A percentile compares a stretch with the other conserved stretches of the same genome.
Evolutionary conservation across 345 rosid species (phyloP).

Genomic region (Arabidopsis suecica): DNA sequence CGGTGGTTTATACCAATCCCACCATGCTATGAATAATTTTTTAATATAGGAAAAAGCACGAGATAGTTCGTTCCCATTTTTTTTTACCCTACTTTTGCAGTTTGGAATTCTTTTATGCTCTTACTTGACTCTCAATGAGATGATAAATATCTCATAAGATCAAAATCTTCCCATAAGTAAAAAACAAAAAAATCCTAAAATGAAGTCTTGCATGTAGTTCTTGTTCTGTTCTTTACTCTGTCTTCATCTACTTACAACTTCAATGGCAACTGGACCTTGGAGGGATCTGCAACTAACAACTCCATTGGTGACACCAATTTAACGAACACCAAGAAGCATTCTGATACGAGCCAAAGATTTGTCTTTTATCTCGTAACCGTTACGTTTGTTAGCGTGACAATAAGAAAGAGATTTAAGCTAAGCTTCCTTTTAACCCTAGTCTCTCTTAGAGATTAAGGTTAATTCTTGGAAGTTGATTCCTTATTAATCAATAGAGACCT

Average conservation of each 20-base stretch:
- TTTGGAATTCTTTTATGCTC: not conserved
- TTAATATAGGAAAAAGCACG: not conserved
- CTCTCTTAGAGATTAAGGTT: no score
- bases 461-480: no score
- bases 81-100: not conserved
- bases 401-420: no score
- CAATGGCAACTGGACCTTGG: not conserved
- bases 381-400: no score
- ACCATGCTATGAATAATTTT: no score
- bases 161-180: not conserved
- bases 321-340: conserved; percentile 45
- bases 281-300: not conserved
- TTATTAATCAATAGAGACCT: no score
- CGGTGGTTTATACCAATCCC: no score
- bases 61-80: conserved; percentile 8
- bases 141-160: not conserved
- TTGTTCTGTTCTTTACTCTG: conserved; percentile 18
- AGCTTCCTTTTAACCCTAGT: no score
- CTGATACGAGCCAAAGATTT: no score
- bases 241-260: not conserved
- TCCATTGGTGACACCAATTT: conserved; percentile 35
- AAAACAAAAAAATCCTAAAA: not conserved
- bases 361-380: no score
- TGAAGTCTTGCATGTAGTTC: conserved; percentile 9
- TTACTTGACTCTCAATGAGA: not conserved